phyloP scores from a whole-genome alignment of 1,284 basidiomycete genomes.

The Ustilago sp. region DNA sequence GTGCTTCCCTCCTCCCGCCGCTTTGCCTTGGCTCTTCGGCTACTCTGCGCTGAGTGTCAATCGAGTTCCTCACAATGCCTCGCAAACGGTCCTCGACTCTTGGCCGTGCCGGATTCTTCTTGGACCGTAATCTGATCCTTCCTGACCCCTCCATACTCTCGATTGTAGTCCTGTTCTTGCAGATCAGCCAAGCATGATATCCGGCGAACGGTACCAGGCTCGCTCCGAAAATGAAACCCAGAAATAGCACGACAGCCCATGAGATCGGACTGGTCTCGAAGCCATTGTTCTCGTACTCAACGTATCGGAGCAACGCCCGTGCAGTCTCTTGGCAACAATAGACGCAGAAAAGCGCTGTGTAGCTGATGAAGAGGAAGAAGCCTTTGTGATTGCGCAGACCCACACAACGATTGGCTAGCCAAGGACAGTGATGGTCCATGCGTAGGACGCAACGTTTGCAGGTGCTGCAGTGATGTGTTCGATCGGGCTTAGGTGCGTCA shows the following conservation, averaged over 20 bases:
- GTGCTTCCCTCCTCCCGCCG: background rate
- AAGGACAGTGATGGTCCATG: constrained; percentile 73
- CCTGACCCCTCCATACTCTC: constrained; percentile 69
- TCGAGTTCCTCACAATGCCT: constrained; percentile 20
- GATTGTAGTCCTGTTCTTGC: constrained; percentile 69
- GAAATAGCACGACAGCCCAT: constrained; percentile 68
- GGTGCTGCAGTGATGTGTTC: constrained; percentile 64
- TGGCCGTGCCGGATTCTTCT: constrained; percentile 17
- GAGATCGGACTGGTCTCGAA: constrained; percentile 66
- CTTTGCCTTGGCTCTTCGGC: background rate
- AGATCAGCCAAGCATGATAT: constrained; percentile 67
- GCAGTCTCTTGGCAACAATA: constrained; percentile 53
- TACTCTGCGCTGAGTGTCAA: constrained; percentile 1
- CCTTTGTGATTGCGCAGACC: constrained; percentile 69
- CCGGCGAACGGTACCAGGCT: constrained; percentile 61
- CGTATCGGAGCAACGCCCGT: constrained; percentile 51
- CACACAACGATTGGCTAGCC: constrained; percentile 72
- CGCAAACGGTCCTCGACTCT: constrained; percentile 43
- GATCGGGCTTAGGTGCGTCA: constrained; percentile 63
- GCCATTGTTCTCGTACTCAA: constrained; percentile 50
- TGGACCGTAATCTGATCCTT: constrained; percentile 40
- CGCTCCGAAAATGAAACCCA: constrained; percentile 60
- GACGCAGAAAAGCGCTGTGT: constrained; percentile 63
- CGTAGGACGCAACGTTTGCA: constrained; percentile 60
- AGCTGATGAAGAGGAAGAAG: constrained; percentile 69